These are phyloP conservation scores for Drosera spatulata DNA, from an alignment of 179 eudicot species.

Conservation along the genomic window DNA sequence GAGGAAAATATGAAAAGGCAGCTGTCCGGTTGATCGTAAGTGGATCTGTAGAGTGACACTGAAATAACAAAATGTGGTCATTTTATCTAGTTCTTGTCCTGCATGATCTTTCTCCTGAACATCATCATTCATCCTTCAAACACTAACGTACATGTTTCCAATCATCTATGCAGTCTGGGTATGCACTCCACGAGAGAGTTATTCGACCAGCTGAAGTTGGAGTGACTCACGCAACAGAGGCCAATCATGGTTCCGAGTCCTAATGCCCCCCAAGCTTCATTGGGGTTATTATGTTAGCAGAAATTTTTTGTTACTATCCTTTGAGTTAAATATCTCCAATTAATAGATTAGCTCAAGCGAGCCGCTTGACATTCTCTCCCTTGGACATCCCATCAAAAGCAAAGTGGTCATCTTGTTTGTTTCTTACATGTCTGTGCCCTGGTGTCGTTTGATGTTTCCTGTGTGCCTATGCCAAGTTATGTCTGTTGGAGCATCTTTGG, in stretches of 20 bases:
- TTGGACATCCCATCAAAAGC: background rate
- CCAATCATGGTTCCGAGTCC: slow-evolving; percentile 11
- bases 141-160: no score
- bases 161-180: slow-evolving; percentile 56
- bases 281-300: background rate
- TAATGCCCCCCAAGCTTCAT: background rate
- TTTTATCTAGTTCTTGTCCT: no score
- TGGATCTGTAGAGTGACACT: no score
- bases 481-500: no score
- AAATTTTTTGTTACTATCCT: background rate
- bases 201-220: slow-evolving; percentile 99
- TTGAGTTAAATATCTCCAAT: background rate
- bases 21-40: no score
- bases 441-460: no score
- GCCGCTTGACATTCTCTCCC: background rate
- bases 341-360: background rate
- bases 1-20: no score
- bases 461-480: no score
- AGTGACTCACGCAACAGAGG: slow-evolving; percentile 46
- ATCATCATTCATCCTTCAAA: no score
- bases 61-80: no score
- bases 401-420: background rate
- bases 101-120: no score
- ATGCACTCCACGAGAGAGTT: slow-evolving; percentile 69
- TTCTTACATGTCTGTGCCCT: no score